Evolutionary conservation across 2,329 filamentous ascomycete genomes (phyloP).

Genomic region (Exophiala sp.): DNA sequence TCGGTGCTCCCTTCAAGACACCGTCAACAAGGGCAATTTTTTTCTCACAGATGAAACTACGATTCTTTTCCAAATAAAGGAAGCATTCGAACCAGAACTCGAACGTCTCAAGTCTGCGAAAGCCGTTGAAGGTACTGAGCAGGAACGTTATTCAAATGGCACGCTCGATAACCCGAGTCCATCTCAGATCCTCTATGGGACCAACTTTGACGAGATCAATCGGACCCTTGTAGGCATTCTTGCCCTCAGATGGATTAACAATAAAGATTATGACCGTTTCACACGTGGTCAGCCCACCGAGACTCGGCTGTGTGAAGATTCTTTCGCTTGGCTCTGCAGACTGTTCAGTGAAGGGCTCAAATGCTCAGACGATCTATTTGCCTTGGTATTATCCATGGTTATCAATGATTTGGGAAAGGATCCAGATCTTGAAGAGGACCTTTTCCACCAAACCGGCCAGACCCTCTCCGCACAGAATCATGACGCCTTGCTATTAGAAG

Average conservation of each 20-base stretch:
- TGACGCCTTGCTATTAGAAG: constrained; percentile 34
- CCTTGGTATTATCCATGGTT: constrained; percentile 35
- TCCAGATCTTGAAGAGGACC: constrained; percentile 30
- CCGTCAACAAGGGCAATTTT: constrained; percentile 23
- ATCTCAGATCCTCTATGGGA: constrained; percentile 32
- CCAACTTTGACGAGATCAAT: constrained; percentile 40
- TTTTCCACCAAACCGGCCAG: constrained; percentile 12
- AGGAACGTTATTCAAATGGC: constrained; percentile 14
- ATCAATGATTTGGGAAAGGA: constrained; percentile 42
- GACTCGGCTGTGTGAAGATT: constrained; percentile 29
- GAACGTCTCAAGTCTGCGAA: constrained; percentile 32
- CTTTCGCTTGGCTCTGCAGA: constrained; percentile 32
- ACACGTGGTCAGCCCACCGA: constrained; percentile 29
- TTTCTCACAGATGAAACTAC: constrained; percentile 25
- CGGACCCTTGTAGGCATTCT: constrained; percentile 39
- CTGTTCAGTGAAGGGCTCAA: constrained; percentile 26
- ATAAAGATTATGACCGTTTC: constrained; percentile 35
- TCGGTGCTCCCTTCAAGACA: constrained; percentile 20
- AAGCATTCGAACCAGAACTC: constrained; percentile 32
- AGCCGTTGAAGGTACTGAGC: constrained; percentile 24
- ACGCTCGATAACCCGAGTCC: constrained; percentile 24
- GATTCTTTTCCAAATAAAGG: constrained; percentile 29
- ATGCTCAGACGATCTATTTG: constrained; percentile 29
- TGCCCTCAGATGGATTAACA: constrained; percentile 37
- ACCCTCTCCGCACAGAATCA: constrained; percentile 29